Evolutionary conservation across 495 filamentous ascomycete species (phyloP).

Genomic region (Penicillium argentinense): DNA sequence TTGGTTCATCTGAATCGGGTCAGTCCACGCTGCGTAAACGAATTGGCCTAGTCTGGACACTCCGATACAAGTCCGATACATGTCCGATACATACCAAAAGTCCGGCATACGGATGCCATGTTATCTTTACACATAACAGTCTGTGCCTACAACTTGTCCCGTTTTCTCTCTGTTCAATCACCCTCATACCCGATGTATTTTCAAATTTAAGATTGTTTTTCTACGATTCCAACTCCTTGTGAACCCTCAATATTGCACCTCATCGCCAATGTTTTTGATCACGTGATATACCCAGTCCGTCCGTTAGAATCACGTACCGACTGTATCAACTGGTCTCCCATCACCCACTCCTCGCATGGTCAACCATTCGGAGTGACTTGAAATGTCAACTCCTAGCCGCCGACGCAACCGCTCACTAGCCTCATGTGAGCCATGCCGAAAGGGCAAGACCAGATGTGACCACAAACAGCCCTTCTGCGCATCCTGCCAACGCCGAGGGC

Average conservation of each 20-base stretch:
- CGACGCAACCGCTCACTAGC: conserved; percentile 18
- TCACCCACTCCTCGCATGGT: neutral
- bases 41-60: neutral
- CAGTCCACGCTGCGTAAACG: no score
- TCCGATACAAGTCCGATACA: conserved; percentile 11
- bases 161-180: no score
- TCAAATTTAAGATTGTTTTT: no score
- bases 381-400: conserved; percentile 13
- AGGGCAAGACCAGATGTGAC: conserved; percentile 19
- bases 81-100: neutral
- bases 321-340: neutral
- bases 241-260: no score
- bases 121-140: neutral
- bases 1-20: no score
- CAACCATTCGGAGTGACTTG: neutral
- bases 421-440: conserved; percentile 22
- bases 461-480: conserved; percentile 19
- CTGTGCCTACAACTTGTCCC: neutral
- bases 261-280: no score
- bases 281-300: no score
- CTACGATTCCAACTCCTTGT: no score
- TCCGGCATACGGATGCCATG: neutral
- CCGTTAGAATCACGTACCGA: neutral
- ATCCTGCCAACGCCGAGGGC: conserved; percentile 14
- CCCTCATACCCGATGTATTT: no score